A percentile compares a stretch with the other conserved stretches of the same genome.
Evolutionary conservation across 257 asterid genomes (phyloP).

Genomic region (Penstemon barbatus): DNA sequence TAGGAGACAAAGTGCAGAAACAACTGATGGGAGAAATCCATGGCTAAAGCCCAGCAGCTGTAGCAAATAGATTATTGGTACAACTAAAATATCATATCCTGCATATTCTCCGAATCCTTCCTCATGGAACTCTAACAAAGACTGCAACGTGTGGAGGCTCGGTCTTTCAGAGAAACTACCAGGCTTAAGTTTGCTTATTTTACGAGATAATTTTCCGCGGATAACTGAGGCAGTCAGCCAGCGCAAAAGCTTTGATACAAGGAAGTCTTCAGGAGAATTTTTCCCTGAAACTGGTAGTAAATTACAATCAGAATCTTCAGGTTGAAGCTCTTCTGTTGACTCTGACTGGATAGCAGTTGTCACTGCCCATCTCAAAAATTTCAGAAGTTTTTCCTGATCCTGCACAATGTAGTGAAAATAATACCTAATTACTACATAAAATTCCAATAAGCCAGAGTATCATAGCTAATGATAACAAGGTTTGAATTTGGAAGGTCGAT

Average conservation of each 20-base stretch:
- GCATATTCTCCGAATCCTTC: constrained; percentile 30
- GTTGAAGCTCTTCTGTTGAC: constrained; percentile 30
- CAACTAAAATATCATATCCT: constrained; percentile 44
- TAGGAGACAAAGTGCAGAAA: constrained; percentile 73
- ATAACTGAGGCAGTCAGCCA: constrained; percentile 86
- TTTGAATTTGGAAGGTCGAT: not conserved
- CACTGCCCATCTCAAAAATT: constrained; percentile 72
- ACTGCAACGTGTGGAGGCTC: constrained; percentile 42
- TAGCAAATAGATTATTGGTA: constrained; percentile 64
- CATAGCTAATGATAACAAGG: constrained; percentile 4
- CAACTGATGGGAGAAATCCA: constrained; percentile 62
- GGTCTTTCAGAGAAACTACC: constrained; percentile 34
- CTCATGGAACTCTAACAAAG: constrained; percentile 49
- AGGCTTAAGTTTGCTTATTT: constrained; percentile 33
- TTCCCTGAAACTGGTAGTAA: constrained; percentile 29
- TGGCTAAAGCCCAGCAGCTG: constrained; percentile 53
- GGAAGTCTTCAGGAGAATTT: constrained; percentile 48
- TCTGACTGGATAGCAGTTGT: constrained; percentile 58
- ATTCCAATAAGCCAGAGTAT: not conserved
- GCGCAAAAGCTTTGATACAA: constrained; percentile 69
- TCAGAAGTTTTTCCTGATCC: constrained; percentile 60
- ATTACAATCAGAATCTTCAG: constrained; percentile 35
- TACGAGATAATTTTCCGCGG: constrained; percentile 53
- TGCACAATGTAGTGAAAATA: constrained; percentile 31
- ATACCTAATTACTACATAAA: not conserved